Evolutionary conservation across 306 rosid genomes (phyloP).

Genomic region (Sicyos baderoa): DNA sequence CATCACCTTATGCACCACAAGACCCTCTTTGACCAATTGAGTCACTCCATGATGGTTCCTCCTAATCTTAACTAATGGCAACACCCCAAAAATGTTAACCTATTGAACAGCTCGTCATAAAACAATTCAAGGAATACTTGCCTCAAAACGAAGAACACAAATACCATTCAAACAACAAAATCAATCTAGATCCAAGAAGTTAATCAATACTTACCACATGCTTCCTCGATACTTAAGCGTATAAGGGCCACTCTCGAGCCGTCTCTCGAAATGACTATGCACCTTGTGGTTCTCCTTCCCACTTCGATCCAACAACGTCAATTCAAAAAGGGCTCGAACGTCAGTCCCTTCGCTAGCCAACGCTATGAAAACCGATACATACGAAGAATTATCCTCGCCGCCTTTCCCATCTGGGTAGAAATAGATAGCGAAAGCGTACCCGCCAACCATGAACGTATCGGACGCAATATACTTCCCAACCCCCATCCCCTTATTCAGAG

Average conservation of each 20-base stretch:
- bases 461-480: constrained; percentile 18
- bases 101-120: neutral
- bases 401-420: constrained; percentile 19
- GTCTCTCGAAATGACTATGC: constrained; percentile 15
- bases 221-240: constrained; percentile 21
- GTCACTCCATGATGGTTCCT: too few species aligned
- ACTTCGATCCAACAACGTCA: constrained; percentile 18
- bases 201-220: constrained; percentile 19
- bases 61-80: neutral
- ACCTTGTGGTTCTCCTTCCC: constrained; percentile 20
- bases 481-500: constrained; percentile 20
- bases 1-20: too few species aligned
- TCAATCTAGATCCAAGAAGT: neutral
- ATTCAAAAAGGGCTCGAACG: constrained; percentile 18
- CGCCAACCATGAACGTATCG: constrained; percentile 18
- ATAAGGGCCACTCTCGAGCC: constrained; percentile 20
- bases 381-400: constrained; percentile 16
- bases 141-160: neutral
- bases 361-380: constrained; percentile 20
- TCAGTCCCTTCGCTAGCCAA: constrained; percentile 19
- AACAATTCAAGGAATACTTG: neutral
- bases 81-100: neutral
- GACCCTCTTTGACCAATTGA: too few species aligned
- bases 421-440: constrained; percentile 17
- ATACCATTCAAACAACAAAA: neutral